Evolutionary conservation across 352 stramenopile species (phyloP).

Genomic region (Achlya hypogyna): DNA sequence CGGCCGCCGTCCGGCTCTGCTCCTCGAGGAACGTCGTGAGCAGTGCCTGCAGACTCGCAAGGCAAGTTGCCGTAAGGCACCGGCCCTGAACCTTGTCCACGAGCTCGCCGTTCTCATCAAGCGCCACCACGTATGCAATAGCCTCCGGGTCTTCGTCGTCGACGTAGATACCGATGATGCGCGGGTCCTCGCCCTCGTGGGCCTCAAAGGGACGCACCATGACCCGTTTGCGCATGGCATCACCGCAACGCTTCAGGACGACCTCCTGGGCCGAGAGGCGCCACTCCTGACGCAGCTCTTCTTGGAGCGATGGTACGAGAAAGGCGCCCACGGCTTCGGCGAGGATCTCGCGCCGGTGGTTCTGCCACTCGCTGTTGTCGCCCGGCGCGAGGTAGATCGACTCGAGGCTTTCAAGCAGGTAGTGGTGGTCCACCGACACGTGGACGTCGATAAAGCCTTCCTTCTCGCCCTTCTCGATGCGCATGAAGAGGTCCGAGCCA

Average conservation of each 20-base stretch:
- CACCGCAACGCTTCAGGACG: conserved; percentile 68
- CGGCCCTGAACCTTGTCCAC: conserved; percentile 81
- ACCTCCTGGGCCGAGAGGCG: conserved; percentile 56
- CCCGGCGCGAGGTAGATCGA: conserved; percentile 48
- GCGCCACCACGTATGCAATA: conserved; percentile 74
- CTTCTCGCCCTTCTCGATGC: conserved; percentile 69
- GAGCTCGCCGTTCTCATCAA: conserved; percentile 79
- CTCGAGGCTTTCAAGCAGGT: conserved; percentile 75
- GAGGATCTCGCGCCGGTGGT: conserved; percentile 70
- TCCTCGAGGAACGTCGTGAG: conserved; percentile 78
- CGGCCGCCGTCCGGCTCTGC: conserved; percentile 66
- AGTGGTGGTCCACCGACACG: conserved; percentile 72
- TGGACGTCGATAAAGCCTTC: conserved; percentile 69
- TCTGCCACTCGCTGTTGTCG: conserved; percentile 67
- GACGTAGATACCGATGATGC: conserved; percentile 83
- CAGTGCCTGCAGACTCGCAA: neutral
- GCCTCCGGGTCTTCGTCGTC: conserved; percentile 38
- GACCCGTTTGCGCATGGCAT: conserved; percentile 52
- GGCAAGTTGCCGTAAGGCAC: conserved; percentile 55
- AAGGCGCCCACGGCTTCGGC: conserved; percentile 78
- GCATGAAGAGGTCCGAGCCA: conserved; percentile 67
- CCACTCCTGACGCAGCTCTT: conserved; percentile 74
- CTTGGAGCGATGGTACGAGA: conserved; percentile 79
- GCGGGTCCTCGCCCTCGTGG: conserved; percentile 63
- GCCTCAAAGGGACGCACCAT: conserved; percentile 71